Evolutionary conservation across 441 rosid species (phyloP).

Genomic region (Populus hybrid): DNA sequence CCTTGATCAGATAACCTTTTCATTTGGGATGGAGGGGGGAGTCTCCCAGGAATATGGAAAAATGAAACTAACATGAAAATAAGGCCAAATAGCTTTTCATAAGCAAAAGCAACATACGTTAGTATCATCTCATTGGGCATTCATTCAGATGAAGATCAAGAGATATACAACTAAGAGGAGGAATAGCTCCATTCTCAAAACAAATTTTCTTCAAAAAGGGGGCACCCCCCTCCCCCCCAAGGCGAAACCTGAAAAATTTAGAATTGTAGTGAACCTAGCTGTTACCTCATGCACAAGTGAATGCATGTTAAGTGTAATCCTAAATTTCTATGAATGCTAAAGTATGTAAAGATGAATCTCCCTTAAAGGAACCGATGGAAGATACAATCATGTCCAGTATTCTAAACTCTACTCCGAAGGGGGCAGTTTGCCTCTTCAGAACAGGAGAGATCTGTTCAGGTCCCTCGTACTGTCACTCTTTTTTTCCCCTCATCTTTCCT

Average conservation of each 20-base stretch:
- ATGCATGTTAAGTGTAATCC: constrained; percentile 38
- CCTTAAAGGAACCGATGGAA: constrained; percentile 45
- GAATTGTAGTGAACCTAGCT: constrained; percentile 24
- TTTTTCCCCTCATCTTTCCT: not conserved
- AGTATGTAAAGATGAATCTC: constrained; percentile 47
- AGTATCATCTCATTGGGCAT: constrained; percentile 14
- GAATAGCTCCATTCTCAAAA: constrained; percentile 14
- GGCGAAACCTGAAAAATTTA: constrained; percentile 20
- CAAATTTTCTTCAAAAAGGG: constrained; percentile 22
- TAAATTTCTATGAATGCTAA: constrained; percentile 31
- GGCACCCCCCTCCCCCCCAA: constrained; percentile 16
- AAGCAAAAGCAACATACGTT: not conserved
- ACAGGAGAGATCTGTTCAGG: constrained; percentile 33
- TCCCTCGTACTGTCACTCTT: constrained; percentile 37
- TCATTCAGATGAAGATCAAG: not conserved
- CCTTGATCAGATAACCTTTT: not conserved
- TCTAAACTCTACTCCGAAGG: constrained; percentile 35
- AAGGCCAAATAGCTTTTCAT: not conserved
- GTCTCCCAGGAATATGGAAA: not conserved
- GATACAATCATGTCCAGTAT: constrained; percentile 43
- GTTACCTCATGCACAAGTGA: constrained; percentile 36
- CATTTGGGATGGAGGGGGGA: not conserved
- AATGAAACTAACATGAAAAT: not conserved
- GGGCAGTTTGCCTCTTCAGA: constrained; percentile 41
- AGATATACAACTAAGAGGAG: not conserved